Evolutionary conservation across 805 yeast genomes (phyloP).

Genomic region (Lipomyces oligophaga): DNA sequence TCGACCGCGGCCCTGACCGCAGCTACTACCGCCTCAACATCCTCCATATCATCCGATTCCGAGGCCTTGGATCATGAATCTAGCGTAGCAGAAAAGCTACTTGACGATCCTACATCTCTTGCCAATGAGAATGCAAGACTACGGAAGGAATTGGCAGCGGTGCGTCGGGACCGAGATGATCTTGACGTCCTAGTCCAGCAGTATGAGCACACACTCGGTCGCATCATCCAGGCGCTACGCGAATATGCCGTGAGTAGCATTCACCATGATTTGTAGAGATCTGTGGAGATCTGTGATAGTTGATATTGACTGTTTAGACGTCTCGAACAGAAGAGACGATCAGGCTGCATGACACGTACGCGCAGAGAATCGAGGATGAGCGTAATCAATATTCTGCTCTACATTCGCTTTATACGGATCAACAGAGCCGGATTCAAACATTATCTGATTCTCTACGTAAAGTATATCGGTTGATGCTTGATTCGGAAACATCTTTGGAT

Average conservation of each 20-base stretch:
- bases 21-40: constrained; percentile 7
- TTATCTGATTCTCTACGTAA: constrained; percentile 11
- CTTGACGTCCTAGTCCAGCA: constrained; percentile 23
- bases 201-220: constrained; percentile 20
- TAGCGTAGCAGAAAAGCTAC: not conserved
- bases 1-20: constrained; percentile 16
- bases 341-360: constrained; percentile 14
- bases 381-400: constrained; percentile 12
- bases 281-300: not conserved
- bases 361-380: constrained; percentile 10
- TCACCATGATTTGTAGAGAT: not conserved
- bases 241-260: constrained; percentile 14
- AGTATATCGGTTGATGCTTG: constrained; percentile 5
- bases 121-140: constrained; percentile 15
- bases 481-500: not conserved
- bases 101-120: not conserved
- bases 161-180: constrained; percentile 21
- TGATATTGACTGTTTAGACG: not conserved
- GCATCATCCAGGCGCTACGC: constrained; percentile 22
- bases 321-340: constrained; percentile 9
- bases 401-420: constrained; percentile 7
- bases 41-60: constrained; percentile 3
- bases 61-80: not conserved
- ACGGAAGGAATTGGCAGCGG: constrained; percentile 6
- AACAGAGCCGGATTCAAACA: constrained; percentile 10